Conservation (phyloP, 352 stramenopile species). For the Phytophthora cajani region DNA sequence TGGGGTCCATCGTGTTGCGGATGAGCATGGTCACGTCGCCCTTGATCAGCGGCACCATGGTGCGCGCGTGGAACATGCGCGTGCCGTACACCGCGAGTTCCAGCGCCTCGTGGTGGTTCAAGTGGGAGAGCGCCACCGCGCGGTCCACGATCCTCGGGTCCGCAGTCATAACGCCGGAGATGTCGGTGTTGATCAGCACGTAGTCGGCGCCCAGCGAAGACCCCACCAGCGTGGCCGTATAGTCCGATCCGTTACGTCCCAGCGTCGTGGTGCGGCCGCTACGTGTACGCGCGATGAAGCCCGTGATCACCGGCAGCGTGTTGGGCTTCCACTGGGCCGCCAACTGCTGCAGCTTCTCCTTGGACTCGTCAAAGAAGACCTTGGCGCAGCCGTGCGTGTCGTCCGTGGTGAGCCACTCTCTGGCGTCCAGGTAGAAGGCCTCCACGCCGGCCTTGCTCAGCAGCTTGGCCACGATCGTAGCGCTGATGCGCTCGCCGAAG, state of each 20-base stretch:
- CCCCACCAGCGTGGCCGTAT: slow-evolving; percentile 84
- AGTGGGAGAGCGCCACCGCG: slow-evolving; percentile 69
- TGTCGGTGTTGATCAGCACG: slow-evolving; percentile 89
- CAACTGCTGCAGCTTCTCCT: slow-evolving; percentile 64
- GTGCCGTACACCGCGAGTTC: slow-evolving; percentile 85
- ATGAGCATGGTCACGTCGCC: slow-evolving; percentile 84
- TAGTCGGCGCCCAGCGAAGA: slow-evolving; percentile 74
- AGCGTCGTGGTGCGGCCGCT: slow-evolving; percentile 81
- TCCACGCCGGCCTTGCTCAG: slow-evolving; percentile 69
- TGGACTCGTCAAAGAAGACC: slow-evolving; percentile 81
- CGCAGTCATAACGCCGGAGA: slow-evolving; percentile 84
- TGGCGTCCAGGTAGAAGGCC: slow-evolving; percentile 69
- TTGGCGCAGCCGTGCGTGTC: slow-evolving; percentile 77
- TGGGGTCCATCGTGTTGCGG: slow-evolving; percentile 83
- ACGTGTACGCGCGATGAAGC: slow-evolving; percentile 71
- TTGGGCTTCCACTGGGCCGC: slow-evolving; percentile 47
- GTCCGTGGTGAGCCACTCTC: slow-evolving; percentile 81
- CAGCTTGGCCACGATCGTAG: slow-evolving; percentile 69
- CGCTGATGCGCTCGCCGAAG: slow-evolving; percentile 81
- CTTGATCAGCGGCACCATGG: slow-evolving; percentile 88
- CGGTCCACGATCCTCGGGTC: slow-evolving; percentile 82
- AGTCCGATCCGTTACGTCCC: slow-evolving; percentile 85
- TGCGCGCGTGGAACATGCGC: slow-evolving; percentile 86
- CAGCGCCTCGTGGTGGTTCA: slow-evolving; percentile 84
- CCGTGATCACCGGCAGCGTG: slow-evolving; percentile 74